Base-by-base conservation (phyloP, 2,329 filamentous ascomycete species). In the Stylonectria norvegica region DNA sequence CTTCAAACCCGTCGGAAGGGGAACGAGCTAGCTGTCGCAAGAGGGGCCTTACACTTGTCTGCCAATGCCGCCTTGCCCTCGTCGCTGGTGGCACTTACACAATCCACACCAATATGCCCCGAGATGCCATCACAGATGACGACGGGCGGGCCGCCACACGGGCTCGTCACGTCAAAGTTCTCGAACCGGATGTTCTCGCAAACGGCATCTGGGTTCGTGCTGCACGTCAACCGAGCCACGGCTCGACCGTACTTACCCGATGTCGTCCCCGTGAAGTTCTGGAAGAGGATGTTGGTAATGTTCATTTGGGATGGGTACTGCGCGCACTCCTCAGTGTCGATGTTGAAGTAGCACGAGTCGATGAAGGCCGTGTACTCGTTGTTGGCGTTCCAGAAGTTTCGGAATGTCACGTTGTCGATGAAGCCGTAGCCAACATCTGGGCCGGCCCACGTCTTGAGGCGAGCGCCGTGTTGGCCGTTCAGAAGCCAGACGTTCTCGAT, bases 401-500 rank as follows among this genome's bases (percentile, higher is more conserved):
- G 50, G 50, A 56, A 56, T 0, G 53, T 56, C 5, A 56, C 39
- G 23, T 56, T 56, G 35, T 56, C 46, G 25, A 56, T 47, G 33
- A 49, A 52, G 9, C 53, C 53, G 20, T 56, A 48, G 25, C 53
- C 53, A 1, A 55, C 41, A 4, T 48, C 49, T 0, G 49, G 48
- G 0, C 53, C 53, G 0, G 53, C 53, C 53, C 53, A 56, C 6
- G 46, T 50, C 50, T 56, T 56, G 34, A 56, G 42, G 8, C 53
- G 52, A 10, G 52, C 50, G 18, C 42, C 50, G 32, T 55, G 46
- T 5, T 56, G 42, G 5, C 53, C 52, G 32, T 56, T 56, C 37
- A 56, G 48, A 43, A 56, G 46, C 53, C 52, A 56, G 17, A 56
- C 48, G 7, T 56, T 56, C 5, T 56, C 53, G 20, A 56, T 56